Evolutionary conservation across 1,284 basidiomycete species (phyloP), one percentile per base, ranked within the genome.

Genomic region (Cryptococcus sp.): DNA sequence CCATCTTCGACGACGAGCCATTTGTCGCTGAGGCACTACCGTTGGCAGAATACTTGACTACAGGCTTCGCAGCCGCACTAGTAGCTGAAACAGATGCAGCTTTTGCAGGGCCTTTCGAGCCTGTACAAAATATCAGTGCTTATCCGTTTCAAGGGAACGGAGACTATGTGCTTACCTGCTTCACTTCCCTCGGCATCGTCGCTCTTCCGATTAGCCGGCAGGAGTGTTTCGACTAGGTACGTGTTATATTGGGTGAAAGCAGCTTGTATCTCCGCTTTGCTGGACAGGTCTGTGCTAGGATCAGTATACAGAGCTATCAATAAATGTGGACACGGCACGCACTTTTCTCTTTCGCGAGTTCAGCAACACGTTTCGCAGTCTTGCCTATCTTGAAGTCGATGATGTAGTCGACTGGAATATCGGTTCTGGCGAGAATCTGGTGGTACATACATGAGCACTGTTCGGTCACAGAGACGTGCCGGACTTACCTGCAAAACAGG

Each of bases 371-470:
- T 42, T 55, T 63, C 22, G 63, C 62, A 5, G 57, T 17, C 25
- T 45, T 67, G 19, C 47, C 63, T 11, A 76, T 60, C 35, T 63
- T 66, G 23, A 55, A 54, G 1, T 73, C 63, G 8, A 50, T 42
- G 19, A 72, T 58, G 45, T 55, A 61, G 53, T 75, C 61, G 13
- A 67, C 48, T 0, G 71, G 59, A 64, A 77, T 73, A 40, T 73
- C 68, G 5, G 71, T 76, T 47, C 66, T 64, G 1, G 69, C 53
- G 5, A 77, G 61, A 11, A 74, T 47, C 58, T 71, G 47, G n/a
- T 20, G 25, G 13, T 13, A 25, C 38, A 25, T 22, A 20, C 19
- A 39, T 52, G 47, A 45, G 50, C 30, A 19, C n/a, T 7, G 8
- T 45, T 45, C 42, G 7, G 35, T 35, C n/a, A 16, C 42, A 25